Percentiles rank a stretch among this genome's conserved stretches.
These are phyloP conservation scores for Tylopilus intermedius DNA, from an alignment of 768 basidiomycete species.

Conservation along the genomic window DNA sequence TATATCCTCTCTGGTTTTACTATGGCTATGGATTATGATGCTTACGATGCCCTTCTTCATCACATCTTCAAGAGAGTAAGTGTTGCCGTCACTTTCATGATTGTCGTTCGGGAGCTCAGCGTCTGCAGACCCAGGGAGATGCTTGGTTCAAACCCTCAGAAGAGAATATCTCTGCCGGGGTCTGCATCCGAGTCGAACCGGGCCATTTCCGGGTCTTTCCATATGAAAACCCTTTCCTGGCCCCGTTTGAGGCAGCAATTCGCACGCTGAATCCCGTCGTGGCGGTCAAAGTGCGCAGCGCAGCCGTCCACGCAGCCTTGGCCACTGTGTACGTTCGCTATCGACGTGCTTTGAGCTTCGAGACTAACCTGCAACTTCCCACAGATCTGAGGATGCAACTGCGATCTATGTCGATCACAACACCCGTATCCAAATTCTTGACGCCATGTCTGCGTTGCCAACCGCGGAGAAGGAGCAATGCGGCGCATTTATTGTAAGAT, in stretches of 20 bases:
- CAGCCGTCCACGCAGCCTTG: conserved; percentile 75
- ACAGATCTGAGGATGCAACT: conserved; percentile 50
- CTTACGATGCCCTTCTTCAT: conserved; percentile 74
- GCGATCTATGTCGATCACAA: conserved; percentile 69
- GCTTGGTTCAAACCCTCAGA: conserved; percentile 83
- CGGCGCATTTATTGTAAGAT: conserved; percentile 75
- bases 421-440: conserved; percentile 82
- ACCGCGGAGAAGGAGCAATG: conserved; percentile 88
- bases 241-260: conserved; percentile 76
- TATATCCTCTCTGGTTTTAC: not conserved
- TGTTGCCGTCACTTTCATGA: not conserved
- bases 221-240: conserved; percentile 69
- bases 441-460: conserved; percentile 60
- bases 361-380: conserved; percentile 25
- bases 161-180: conserved; percentile 71
- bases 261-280: conserved; percentile 74
- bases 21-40: conserved; percentile 67
- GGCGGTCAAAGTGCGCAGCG: conserved; percentile 74
- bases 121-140: conserved; percentile 65
- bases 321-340: conserved; percentile 50
- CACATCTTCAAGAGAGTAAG: conserved; percentile 74
- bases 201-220: conserved; percentile 77
- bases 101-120: conserved; percentile 8
- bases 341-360: not conserved
- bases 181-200: conserved; percentile 65